These are phyloP conservation scores for Salvia hispanica DNA, from an alignment of 257 asterid species.

Conservation along the genomic window DNA sequence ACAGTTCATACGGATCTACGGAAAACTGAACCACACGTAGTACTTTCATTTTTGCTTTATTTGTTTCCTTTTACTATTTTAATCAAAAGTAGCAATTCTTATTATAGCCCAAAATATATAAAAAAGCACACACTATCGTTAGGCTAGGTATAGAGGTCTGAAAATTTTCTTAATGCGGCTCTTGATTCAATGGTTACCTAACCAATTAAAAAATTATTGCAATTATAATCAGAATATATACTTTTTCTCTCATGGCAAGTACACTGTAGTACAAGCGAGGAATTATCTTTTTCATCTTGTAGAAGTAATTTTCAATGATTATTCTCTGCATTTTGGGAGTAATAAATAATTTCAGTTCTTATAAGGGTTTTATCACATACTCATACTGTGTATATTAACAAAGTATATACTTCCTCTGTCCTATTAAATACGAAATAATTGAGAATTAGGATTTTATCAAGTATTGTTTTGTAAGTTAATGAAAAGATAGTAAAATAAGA, in stretches of 20 bases:
- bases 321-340: no score
- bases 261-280: no score
- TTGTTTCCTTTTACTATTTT: conserved; percentile 6
- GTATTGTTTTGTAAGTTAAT: no score
- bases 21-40: conserved; percentile 31
- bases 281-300: no score
- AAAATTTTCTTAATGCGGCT: conserved; percentile 12
- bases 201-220: background rate
- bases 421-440: no score
- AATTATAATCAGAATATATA: background rate
- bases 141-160: conserved; percentile 17
- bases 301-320: no score
- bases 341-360: no score
- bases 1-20: conserved; percentile 32
- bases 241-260: background rate
- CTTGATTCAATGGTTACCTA: conserved; percentile 21
- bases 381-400: no score
- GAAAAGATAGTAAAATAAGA: no score
- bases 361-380: no score
- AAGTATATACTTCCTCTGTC: no score
- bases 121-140: conserved; percentile 13
- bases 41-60: background rate
- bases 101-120: background rate
- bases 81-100: conserved; percentile 21
- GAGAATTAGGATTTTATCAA: no score